Evolutionary conservation across 345 rosid species (phyloP), one percentile per base, ranked within the genome.

Genomic region (Streptanthus diversifolius): DNA sequence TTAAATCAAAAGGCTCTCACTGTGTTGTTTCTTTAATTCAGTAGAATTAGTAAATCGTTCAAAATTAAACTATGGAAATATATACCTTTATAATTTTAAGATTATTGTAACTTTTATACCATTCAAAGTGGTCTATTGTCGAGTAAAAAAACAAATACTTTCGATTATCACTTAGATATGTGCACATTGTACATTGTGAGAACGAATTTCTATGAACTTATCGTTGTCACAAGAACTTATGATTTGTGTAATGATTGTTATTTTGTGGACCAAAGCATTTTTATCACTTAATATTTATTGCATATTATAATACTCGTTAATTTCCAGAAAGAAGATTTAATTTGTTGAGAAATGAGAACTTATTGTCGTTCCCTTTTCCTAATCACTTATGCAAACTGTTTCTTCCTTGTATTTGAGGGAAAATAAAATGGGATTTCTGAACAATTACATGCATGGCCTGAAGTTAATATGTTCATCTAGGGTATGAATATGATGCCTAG

Each of bases 191-290:
- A 44, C 65, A 44, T 52, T 51, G 73, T 44, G 79, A 62, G 29
- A 63, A 54, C 71, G 41, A 70, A 4, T 13, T 53, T 68, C 74
- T 24, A 61, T 61, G 64, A 63, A 35, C 57, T 52, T 63, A 54
- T 36, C 43, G 53, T 62, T 62, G 32, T 69, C 47, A 69, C 51
- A 76, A 54, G 19, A 45, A 54, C 51, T 22, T 63, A 70, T 76
- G 71, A 76, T 76, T 76, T 70, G 71, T 29, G 66, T 55, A 76
- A 70, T 70, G 71, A 76, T 70, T 76, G 43, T 44, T 13, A 25
- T 52, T 68, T 51, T 44, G 54, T 63, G 75, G 61, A 70, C 54
- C 71, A 55, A 71, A 3, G 65, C 43, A 45, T 19, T 35, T 52
- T 22, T 35, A 27, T 19, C 48, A 17, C 75, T 27, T 21, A 54